A percentile compares a stretch with the other conserved stretches of the same genome.
phyloP scores from a whole-genome alignment of 2,329 filamentous ascomycete species.

The Epichloe festucae region DNA sequence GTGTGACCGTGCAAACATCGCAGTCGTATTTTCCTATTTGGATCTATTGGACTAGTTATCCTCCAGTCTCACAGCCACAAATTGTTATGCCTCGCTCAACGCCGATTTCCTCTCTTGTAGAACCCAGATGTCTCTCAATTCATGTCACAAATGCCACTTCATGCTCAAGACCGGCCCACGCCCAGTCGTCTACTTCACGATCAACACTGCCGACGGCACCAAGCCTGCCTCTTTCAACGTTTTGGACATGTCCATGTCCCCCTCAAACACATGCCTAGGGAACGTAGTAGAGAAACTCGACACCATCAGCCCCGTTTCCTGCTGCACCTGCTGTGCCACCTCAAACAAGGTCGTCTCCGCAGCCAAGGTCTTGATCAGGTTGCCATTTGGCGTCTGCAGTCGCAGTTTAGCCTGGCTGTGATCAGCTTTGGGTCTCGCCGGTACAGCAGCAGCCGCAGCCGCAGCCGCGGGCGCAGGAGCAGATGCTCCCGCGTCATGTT shows the following conservation, averaged over 20 bases:
- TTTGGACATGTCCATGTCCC: conserved; percentile 64
- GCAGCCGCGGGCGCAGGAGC: conserved; percentile 15
- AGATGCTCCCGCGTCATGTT: conserved; percentile 25
- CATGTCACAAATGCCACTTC: neutral
- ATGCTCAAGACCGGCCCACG: neutral
- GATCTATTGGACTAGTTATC: neutral
- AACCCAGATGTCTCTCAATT: neutral
- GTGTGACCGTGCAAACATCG: too few relatives aligned
- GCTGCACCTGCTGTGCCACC: conserved; percentile 62
- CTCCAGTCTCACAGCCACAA: too few relatives aligned
- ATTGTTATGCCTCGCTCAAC: neutral
- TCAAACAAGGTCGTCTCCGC: conserved; percentile 90
- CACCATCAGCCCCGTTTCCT: conserved; percentile 58
- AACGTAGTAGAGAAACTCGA: conserved; percentile 76
- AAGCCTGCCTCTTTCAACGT: conserved; percentile 86
- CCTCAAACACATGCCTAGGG: conserved; percentile 68
- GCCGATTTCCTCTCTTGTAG: neutral
- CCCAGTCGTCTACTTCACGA: conserved; percentile 42
- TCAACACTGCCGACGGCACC: conserved; percentile 79
- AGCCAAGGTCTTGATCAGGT: conserved; percentile 74
- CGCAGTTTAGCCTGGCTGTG: conserved; percentile 73
- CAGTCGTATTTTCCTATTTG: neutral
- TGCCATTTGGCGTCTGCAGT: conserved; percentile 61
- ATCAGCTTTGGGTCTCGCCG: conserved; percentile 51
- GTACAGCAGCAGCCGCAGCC: conserved; percentile 30